Evolutionary conservation across 768 basidiomycete genomes (phyloP), one percentile per base, ranked within the genome.

Genomic region (Stropharia rugosoannulata): DNA sequence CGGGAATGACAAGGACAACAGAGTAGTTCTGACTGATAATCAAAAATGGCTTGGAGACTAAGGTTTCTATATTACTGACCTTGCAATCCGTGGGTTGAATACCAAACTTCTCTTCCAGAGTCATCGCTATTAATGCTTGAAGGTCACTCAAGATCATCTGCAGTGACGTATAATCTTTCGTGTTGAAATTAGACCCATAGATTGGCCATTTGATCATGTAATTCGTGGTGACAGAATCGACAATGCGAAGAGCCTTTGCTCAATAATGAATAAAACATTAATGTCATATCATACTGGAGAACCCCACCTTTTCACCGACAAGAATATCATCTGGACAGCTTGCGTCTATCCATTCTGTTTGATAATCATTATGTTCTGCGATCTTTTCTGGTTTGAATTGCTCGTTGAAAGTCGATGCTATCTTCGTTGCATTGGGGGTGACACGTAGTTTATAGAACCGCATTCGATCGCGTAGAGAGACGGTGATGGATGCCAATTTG

Each of bases 381-480:
- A 98, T 92, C n/a, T 82, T 82, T 65, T 95, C 92, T 2, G 93
- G 89, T 65, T 84, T 83, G 68, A 93, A 91, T 57, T 87, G 86
- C 56, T 84, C 84, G 65, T 96, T 97, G 70, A 89, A 93, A 10
- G 81, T 84, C 5, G 86, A 82, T 0, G 89, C 90, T 42, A 90
- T 86, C 47, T 75, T 77, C 5, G 82, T 81, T 40, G 84, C 88
- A 67, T 85, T 88, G 18, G 77, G 87, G 19, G 84, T 93, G 52
- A 86, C 87, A 50, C 80, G 81, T 54, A 92, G 75, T 68, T 92
- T 92, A 71, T 93, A 93, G 67, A 93, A 93, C 29, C 85, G 80
- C 90, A 93, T 92, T 50, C 90, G 76, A 51, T 92, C 90, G 22
- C 89, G 83, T 40, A 93, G 76, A 3, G 90, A 90, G 39, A 83